Base-by-base conservation (phyloP, 2,329 filamentous ascomycete genomes). In the Xenoacremonium recifei region DNA sequence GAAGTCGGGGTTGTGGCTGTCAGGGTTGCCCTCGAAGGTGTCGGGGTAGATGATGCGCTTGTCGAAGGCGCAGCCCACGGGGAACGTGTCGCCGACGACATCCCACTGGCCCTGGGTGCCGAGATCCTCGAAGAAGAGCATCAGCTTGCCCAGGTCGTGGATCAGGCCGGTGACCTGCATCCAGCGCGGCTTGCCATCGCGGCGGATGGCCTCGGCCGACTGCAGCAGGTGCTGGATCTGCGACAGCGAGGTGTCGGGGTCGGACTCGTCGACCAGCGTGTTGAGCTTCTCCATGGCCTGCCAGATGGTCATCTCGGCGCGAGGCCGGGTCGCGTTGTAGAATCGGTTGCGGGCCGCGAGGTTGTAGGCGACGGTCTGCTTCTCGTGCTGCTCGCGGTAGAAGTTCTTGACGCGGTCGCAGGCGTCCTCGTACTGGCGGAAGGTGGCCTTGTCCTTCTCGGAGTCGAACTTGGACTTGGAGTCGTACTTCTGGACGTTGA, bases 141-240 rank as follows among this genome's bases (percentile, higher is more conserved):
- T 78, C 10, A 91, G 77, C 69, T 90, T 91, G 64, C 87, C 87
- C 1, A 90, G 74, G 60, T 90, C 87, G 66, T 91, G 87, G 63
- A 90, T 84, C 18, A 91, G 74, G 6, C 86, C 86, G 0, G 82
- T 85, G 20, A 89, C 68, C 69, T 89, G 85, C 83, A 90, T 89
- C 86, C 86, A 90, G 52, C 85, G 77, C 7, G 86, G 86, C 72
- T 88, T 87, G 61, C 85, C 85, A 63, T 95, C 90, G 36, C 86
- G 82, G 21, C 89, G 85, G 62, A 95, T 93, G 12, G 89, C 90
- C 69, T 96, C 90, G 39, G 90, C 90, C 15, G 86, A 84, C 65
- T 96, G 90, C 13, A 95, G 79, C 21, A 95, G 77, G 67, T 95
- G 90, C 68, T 95, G 86, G 62, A 95, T 95, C 71, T 95, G 90